phyloP scores from a whole-genome alignment of 495 filamentous ascomycete genomes.

The Barbatosphaeria neglecta region DNA sequence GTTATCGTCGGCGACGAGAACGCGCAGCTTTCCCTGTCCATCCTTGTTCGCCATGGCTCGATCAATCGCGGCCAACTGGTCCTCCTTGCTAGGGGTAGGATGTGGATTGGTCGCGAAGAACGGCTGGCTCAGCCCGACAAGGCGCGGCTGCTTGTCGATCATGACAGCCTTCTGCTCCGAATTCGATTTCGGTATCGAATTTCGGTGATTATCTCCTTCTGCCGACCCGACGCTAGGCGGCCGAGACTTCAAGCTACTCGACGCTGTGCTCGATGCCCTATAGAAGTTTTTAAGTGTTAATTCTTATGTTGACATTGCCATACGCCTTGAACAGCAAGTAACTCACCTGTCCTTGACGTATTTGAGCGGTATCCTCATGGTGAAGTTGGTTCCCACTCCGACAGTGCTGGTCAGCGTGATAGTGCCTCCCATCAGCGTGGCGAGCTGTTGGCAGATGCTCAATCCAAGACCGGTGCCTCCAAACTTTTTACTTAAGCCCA shows the following conservation, averaged over 20 bases:
- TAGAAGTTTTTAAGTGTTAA: conserved; percentile 14
- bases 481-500: conserved; percentile 79
- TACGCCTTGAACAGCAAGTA: not conserved
- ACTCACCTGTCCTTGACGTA: conserved; percentile 54
- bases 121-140: conserved; percentile 75
- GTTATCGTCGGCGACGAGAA: conserved; percentile 93
- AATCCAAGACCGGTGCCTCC: conserved; percentile 86
- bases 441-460: conserved; percentile 79
- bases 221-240: conserved; percentile 64
- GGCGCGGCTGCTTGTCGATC: conserved; percentile 46
- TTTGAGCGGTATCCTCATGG: conserved; percentile 70
- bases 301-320: not conserved
- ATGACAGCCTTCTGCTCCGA: conserved; percentile 19
- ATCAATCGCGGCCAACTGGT: conserved; percentile 30
- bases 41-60: conserved; percentile 42
- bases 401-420: conserved; percentile 63
- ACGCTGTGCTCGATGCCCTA: conserved; percentile 33
- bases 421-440: conserved; percentile 67
- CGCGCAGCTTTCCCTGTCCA: conserved; percentile 53
- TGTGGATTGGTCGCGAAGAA: conserved; percentile 59
- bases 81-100: conserved; percentile 18
- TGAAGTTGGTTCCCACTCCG: conserved; percentile 70
- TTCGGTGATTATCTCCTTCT: conserved; percentile 45
- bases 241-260: conserved; percentile 50
- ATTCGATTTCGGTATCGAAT: conserved; percentile 17